phyloP scores from a whole-genome alignment of 805 yeast genomes.

The Saccharomycopsis synnaedendra region DNA sequence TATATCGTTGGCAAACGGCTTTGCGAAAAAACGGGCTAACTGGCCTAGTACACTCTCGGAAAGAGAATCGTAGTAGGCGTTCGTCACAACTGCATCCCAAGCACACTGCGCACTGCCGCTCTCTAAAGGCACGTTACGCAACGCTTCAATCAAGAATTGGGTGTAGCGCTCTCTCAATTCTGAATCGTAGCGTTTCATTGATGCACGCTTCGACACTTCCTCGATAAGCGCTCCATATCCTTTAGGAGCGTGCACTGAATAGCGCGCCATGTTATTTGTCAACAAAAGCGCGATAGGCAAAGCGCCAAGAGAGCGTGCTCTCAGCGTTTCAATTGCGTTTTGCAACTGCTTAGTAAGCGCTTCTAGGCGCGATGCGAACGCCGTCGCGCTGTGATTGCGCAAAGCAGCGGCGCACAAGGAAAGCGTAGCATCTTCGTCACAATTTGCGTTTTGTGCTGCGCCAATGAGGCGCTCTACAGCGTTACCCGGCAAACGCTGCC shows the following conservation, averaged over 20 bases:
- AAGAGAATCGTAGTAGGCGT: not conserved
- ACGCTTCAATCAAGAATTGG: not conserved
- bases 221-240: not conserved
- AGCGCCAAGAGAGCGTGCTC: not conserved
- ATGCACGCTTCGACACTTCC: slow-evolving; percentile 2
- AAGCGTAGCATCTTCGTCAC: too few relatives aligned
- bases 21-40: too few relatives aligned
- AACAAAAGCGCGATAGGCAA: not conserved
- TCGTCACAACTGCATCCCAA: slow-evolving; percentile 1
- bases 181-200: slow-evolving; percentile 8
- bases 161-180: slow-evolving; percentile 13
- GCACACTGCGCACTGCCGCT: not conserved
- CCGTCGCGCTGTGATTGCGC: too few relatives aligned
- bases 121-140: not conserved
- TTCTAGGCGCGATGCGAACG: slow-evolving; percentile 1
- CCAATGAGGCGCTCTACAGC: slow-evolving; percentile 1
- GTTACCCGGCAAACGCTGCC: not conserved
- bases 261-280: not conserved
- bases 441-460: not conserved
- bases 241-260: not conserved
- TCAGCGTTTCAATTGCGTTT: slow-evolving; percentile 4
- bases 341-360: slow-evolving; percentile 8
- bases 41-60: slow-evolving; percentile 1
- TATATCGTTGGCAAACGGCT: not conserved
- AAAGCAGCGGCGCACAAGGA: too few relatives aligned